These are phyloP conservation scores for Alternaria postmessia DNA, from an alignment of 2,329 filamentous ascomycete genomes.

Conservation along the genomic window DNA sequence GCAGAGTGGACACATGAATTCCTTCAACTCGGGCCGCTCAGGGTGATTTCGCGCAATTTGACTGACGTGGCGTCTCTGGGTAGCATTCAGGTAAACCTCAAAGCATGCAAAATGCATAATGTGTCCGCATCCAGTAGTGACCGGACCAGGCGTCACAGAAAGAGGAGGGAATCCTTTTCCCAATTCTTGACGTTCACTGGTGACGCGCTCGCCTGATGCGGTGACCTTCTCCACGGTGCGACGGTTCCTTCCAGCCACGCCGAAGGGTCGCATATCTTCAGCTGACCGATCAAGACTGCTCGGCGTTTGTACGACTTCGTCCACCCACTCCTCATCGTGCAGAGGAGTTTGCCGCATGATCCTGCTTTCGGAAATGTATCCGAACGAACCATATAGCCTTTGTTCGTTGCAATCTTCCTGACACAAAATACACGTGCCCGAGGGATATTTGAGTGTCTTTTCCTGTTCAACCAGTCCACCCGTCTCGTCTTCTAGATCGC, in stretches of 20 bases:
- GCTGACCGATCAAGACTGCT: conserved; percentile 84
- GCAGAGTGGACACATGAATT: conserved; percentile 96
- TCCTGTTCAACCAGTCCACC: conserved; percentile 67
- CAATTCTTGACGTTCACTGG: conserved; percentile 79
- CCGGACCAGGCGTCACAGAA: conserved; percentile 74
- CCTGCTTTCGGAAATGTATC: conserved; percentile 83
- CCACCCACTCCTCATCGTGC: conserved; percentile 80
- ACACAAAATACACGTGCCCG: conserved; percentile 92
- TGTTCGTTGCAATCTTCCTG: conserved; percentile 95
- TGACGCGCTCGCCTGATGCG: conserved; percentile 73
- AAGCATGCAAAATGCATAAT: conserved; percentile 99
- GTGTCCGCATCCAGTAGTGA: conserved; percentile 92
- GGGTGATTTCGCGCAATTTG: conserved; percentile 96
- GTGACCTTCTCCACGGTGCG: conserved; percentile 79
- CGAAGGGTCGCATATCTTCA: conserved; percentile 85
- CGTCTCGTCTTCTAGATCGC: conserved; percentile 73
- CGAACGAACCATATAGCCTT: conserved; percentile 90
- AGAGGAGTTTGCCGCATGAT: conserved; percentile 88
- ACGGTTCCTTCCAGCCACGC: conserved; percentile 86
- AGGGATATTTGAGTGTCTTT: conserved; percentile 88
- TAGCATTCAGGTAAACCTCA: conserved; percentile 87
- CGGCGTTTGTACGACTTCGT: conserved; percentile 81
- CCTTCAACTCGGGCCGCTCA: conserved; percentile 77
- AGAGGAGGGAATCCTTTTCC: conserved; percentile 86
- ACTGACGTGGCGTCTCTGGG: conserved; percentile 81